phyloP scores from a whole-genome alignment of 257 asterid genomes.

The Hygrophila difformis region DNA sequence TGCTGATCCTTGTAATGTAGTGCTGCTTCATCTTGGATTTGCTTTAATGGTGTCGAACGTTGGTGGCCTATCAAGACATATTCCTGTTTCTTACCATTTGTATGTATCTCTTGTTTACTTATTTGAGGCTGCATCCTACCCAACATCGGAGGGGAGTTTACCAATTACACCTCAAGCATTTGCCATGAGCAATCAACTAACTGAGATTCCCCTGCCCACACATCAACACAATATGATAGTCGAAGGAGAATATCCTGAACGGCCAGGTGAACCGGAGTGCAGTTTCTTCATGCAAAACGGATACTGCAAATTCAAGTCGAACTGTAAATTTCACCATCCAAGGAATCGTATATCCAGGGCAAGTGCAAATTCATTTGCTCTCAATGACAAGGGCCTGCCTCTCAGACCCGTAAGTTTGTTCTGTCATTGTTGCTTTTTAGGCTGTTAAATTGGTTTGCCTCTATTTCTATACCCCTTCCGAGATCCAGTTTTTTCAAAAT shows the following conservation, averaged over 20 bases:
- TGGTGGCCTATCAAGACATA: no score
- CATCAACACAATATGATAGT: constrained; percentile 33
- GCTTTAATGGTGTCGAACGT: no score
- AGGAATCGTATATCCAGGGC: constrained; percentile 34
- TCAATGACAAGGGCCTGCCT: constrained; percentile 89
- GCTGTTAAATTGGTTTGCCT: not conserved
- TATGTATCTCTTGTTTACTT: constrained; percentile 1
- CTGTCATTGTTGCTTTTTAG: not conserved
- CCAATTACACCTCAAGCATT: constrained; percentile 96
- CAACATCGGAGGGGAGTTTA: constrained; percentile 66
- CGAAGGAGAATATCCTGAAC: constrained; percentile 57
- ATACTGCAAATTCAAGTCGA: constrained; percentile 10
- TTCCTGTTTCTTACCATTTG: no score
- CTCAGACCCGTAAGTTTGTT: constrained; percentile 78
- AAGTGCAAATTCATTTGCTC: constrained; percentile 26
- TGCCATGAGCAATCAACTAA: constrained; percentile 40
- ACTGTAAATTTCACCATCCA: constrained; percentile 12
- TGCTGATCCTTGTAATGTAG: no score
- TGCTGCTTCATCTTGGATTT: no score
- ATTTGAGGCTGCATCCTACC: constrained; percentile 49
- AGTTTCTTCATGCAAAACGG: constrained; percentile 7
- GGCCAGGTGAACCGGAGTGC: not conserved
- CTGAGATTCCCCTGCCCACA: constrained; percentile 39
- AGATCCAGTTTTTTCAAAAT: constrained; percentile 1
- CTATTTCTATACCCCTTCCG: not conserved